Evolutionary conservation across 257 asterid genomes (phyloP), one percentile per base, ranked within the genome.

Genomic region (Thymus mandschuricus): DNA sequence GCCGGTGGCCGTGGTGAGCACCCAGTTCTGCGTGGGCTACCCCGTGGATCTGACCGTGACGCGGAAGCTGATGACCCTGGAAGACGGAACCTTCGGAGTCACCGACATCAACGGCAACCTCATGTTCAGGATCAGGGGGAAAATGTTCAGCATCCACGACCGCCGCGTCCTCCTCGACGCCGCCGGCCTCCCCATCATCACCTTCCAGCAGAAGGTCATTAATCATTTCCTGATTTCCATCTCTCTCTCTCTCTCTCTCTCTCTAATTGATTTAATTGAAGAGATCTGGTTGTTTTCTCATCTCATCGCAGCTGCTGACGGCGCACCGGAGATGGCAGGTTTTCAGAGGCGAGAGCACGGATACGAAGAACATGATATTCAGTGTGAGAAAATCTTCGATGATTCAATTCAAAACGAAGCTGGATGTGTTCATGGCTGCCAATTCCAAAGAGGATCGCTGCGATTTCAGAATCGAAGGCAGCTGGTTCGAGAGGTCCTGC

Each of bases 91-190:
- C 43, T 93, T 90, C 51, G 87, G 71, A 7, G 86, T 89, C 0
- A 78, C 91, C 10, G 97, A 91, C 60, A 70, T 59, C 3, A 85
- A 89, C 64, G 97, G 90, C 13, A 87, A 86, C 75, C 1, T 85
- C 3, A 76, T 94, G 80, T 94, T 91, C 84, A 81, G 57, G 30
- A 76, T 89, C 69, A 87, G 87, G 68, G 95, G 92, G 15, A 83
- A 84, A 52, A 21, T 84, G 31, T 80, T 91, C 75, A 86, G 95
- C 80, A 59, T 86, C 64, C 92, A 79, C 33, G 96, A 91, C 40
- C 89, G 89, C 67, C 93, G 96, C 31, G 72, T 86, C 60, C 79
- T 91, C 83, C 86, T 82, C 49, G 99, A 91, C 71, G 89, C 92
- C 43, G 79, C 84, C 12, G 96, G 77, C 30, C 75, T 58, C 60